These are phyloP conservation scores for Eutrema salsugineum DNA, from an alignment of 441 rosid genomes.

Conservation along the genomic window DNA sequence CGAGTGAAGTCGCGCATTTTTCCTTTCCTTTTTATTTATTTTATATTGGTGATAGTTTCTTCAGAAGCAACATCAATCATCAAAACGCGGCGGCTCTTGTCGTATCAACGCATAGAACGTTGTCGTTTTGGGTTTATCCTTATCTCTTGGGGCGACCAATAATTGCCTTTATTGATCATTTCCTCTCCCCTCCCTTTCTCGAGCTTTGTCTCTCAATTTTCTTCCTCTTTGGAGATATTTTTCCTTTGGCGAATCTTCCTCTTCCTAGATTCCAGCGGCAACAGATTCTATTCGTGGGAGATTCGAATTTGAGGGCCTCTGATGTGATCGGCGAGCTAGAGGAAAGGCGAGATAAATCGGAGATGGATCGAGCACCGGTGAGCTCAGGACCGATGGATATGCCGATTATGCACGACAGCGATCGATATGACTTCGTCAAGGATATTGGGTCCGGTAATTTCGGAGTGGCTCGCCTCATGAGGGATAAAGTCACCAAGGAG, in stretches of 20 bases:
- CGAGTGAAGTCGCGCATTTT: slow-evolving; percentile 17
- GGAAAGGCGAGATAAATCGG: not conserved
- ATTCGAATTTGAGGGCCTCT: not conserved
- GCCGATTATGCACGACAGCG: slow-evolving; percentile 67
- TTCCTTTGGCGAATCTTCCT: slow-evolving; percentile 15
- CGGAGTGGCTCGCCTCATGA: slow-evolving; percentile 64
- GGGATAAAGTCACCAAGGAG: slow-evolving; percentile 52
- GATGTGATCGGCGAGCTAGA: slow-evolving; percentile 18
- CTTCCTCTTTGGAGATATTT: not conserved
- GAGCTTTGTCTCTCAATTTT: not conserved
- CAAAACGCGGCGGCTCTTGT: slow-evolving; percentile 36
- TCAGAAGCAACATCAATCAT: slow-evolving; percentile 23
- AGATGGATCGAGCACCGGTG: slow-evolving; percentile 56
- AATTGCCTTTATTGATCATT: not conserved
- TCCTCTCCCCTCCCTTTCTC: not conserved
- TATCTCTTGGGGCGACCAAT: slow-evolving; percentile 30
- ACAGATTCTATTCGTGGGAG: not conserved
- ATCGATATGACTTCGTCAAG: slow-evolving; percentile 60
- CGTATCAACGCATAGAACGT: slow-evolving; percentile 25
- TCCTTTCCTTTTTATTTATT: not conserved
- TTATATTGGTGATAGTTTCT: not conserved
- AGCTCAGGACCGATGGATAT: slow-evolving; percentile 59
- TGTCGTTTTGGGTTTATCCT: slow-evolving; percentile 26
- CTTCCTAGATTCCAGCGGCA: slow-evolving; percentile 23
- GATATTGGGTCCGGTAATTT: slow-evolving; percentile 72